Evolutionary conservation across 2,329 filamentous ascomycete species (phyloP).

Genomic region (Xylaria sp.): DNA sequence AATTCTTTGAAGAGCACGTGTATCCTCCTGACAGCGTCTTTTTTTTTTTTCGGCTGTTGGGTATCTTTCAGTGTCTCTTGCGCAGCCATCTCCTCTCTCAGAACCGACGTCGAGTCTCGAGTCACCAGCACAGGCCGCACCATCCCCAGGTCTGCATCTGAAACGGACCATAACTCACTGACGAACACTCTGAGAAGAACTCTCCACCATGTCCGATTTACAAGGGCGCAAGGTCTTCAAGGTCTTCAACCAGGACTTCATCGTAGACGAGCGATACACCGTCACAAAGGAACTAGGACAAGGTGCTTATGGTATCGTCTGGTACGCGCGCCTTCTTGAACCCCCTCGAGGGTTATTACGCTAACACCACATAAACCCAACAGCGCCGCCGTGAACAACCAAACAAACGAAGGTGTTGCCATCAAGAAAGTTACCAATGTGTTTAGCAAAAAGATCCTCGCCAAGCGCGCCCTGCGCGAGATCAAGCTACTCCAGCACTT

Average conservation of each 20-base stretch:
- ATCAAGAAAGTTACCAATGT: conserved; percentile 99
- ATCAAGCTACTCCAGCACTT: conserved; percentile 99
- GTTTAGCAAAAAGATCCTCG: conserved; percentile 99
- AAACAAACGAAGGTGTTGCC: conserved; percentile 90
- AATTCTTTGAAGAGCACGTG: neutral
- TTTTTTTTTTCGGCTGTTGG: conserved; percentile 9
- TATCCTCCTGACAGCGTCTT: neutral
- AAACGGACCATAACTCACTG: neutral
- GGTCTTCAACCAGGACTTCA: conserved; percentile 99
- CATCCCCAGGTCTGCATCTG: neutral
- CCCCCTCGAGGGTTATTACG: neutral
- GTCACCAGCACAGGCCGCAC: neutral
- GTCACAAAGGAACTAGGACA: conserved; percentile 99
- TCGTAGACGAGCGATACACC: conserved; percentile 97
- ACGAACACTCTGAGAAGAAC: neutral
- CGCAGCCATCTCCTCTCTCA: neutral
- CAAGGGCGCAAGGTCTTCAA: conserved; percentile 81
- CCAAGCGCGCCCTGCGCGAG: conserved; percentile 95
- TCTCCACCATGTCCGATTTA: conserved; percentile 40
- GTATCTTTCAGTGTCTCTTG: conserved; percentile 14
- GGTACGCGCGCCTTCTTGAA: conserved; percentile 60
- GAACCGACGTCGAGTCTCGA: neutral
- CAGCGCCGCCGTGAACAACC: conserved; percentile 90
- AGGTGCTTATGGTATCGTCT: conserved; percentile 98
- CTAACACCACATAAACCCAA: conserved; percentile 21